These are phyloP conservation scores for Cordia subcordata DNA, from an alignment of 257 asterid genomes.

Conservation along the genomic window DNA sequence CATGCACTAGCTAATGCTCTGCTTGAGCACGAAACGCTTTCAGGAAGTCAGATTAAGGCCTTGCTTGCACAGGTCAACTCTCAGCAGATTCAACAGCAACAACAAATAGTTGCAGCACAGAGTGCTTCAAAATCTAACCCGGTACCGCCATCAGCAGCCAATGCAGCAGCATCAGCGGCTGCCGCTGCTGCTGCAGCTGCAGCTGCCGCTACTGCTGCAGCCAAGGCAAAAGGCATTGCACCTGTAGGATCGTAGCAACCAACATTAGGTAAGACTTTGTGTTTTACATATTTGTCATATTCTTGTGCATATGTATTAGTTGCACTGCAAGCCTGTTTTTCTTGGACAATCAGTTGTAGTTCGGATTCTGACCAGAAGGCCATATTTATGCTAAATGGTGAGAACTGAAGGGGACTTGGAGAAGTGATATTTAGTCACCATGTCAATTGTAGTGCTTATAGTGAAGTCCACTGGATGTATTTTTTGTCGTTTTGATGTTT, in stretches of 20 bases:
- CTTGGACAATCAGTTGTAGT: not conserved
- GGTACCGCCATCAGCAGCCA: constrained; percentile 25
- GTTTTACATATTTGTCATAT: not conserved
- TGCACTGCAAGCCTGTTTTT: not conserved
- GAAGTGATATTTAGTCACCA: not conserved
- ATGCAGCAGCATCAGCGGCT: constrained; percentile 35
- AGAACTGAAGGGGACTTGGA: not conserved
- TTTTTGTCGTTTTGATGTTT: not conserved
- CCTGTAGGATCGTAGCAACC: constrained; percentile 46
- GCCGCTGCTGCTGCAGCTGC: constrained; percentile 30
- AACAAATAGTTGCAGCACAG: constrained; percentile 18
- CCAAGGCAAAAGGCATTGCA: constrained; percentile 46
- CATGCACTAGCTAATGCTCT: constrained; percentile 63
- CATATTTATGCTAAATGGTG: not conserved
- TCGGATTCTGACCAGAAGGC: not conserved
- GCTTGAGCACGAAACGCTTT: constrained; percentile 58
- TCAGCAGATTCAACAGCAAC: constrained; percentile 19
- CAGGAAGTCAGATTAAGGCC: constrained; percentile 52
- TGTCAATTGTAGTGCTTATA: not conserved
- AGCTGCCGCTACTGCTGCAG: constrained; percentile 46
- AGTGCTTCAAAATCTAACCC: constrained; percentile 23
- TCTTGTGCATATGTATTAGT: not conserved
- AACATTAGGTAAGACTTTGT: too few species aligned
- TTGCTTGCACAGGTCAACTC: constrained; percentile 36
- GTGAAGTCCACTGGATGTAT: not conserved